These are phyloP conservation scores for Didymella sp. DNA, from an alignment of 2,329 filamentous ascomycete species.

Conservation along the genomic window DNA sequence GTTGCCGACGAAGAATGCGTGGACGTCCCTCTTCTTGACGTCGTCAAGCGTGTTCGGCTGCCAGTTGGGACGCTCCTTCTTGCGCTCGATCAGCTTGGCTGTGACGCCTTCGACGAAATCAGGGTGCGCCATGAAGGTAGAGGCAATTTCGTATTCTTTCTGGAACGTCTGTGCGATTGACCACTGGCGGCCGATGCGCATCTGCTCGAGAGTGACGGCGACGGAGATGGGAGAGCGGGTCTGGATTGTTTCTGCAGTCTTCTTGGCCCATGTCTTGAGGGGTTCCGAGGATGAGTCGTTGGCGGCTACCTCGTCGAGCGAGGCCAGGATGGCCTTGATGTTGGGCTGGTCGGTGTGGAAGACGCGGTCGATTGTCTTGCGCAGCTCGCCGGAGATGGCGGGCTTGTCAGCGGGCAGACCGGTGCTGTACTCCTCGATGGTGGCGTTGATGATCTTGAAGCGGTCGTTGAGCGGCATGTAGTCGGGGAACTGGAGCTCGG, in stretches of 20 bases:
- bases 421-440: conserved; percentile 90
- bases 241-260: conserved; percentile 76
- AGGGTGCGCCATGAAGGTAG: conserved; percentile 85
- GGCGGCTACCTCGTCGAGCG: conserved; percentile 60
- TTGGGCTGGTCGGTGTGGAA: conserved; percentile 62
- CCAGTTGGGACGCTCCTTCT: conserved; percentile 73
- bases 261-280: conserved; percentile 75
- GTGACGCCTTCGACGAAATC: conserved; percentile 95
- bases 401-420: conserved; percentile 71
- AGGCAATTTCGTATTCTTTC: conserved; percentile 83
- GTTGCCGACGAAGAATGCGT: conserved; percentile 68
- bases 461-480: conserved; percentile 69
- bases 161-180: conserved; percentile 83
- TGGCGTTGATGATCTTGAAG: conserved; percentile 77
- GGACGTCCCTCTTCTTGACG: conserved; percentile 64
- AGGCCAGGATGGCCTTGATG: conserved; percentile 72
- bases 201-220: conserved; percentile 82
- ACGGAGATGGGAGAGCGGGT: conserved; percentile 85
- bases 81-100: conserved; percentile 76
- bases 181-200: conserved; percentile 79
- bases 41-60: conserved; percentile 74
- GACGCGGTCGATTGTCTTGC: conserved; percentile 78
- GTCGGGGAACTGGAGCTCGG: conserved; percentile 88
- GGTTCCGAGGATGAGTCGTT: conserved; percentile 48
- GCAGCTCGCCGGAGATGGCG: conserved; percentile 69